Evolutionary conservation across 2,329 filamentous ascomycete genomes (phyloP).

Genomic region (Paraphaeosphaeria sporulosa): DNA sequence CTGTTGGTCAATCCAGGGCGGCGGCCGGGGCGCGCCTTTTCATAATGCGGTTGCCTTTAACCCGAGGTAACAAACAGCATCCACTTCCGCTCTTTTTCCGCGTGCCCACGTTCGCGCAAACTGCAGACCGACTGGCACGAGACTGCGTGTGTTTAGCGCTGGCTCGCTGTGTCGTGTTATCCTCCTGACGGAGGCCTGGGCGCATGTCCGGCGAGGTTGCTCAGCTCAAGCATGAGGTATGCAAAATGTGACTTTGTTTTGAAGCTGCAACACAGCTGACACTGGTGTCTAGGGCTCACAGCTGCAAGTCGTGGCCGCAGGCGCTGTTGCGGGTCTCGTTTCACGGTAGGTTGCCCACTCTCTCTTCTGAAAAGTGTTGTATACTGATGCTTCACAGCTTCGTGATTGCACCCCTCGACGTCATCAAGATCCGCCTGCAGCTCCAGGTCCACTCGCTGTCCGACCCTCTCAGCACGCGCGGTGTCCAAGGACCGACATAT

Average conservation of each 20-base stretch:
- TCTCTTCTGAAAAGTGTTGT: constrained; percentile 4
- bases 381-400: constrained; percentile 64
- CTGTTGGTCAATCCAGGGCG: constrained; percentile 16
- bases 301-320: constrained; percentile 70
- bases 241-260: constrained; percentile 19
- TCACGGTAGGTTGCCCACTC: constrained; percentile 71
- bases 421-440: constrained; percentile 97
- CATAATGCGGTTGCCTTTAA: not conserved
- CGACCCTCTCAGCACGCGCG: constrained; percentile 69
- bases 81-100: constrained; percentile 22
- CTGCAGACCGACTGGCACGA: constrained; percentile 25
- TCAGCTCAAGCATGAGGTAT: constrained; percentile 74
- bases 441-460: constrained; percentile 86
- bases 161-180: constrained; percentile 6
- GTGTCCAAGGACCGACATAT: constrained; percentile 62
- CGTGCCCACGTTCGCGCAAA: constrained; percentile 9
- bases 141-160: constrained; percentile 2
- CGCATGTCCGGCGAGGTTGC: constrained; percentile 71
- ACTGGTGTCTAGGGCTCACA: constrained; percentile 64
- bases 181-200: constrained; percentile 43
- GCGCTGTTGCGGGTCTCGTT: constrained; percentile 80
- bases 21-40: constrained; percentile 23
- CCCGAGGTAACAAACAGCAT: constrained; percentile 18
- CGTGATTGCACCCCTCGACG: constrained; percentile 92
- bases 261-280: constrained; percentile 16